A percentile compares a stretch with the other conserved stretches of the same genome.
phyloP scores from a whole-genome alignment of 2,329 filamentous ascomycete species.

The Fusarium graminum region DNA sequence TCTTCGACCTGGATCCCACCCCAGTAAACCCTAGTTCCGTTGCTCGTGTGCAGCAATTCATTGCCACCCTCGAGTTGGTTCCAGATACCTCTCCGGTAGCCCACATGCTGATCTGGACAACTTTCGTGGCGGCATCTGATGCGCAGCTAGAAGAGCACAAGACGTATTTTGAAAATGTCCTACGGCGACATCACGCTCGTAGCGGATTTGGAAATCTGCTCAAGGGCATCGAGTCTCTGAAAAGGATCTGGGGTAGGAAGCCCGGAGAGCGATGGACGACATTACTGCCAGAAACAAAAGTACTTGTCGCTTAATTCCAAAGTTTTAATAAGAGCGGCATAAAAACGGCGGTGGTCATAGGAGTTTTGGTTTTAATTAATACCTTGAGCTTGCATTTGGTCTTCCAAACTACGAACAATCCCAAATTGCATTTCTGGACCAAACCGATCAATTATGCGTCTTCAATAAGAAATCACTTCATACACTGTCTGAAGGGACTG shows the following conservation, averaged over 20 bases:
- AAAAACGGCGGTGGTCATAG: background rate
- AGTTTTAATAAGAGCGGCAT: accelerated
- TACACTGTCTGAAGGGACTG: no score
- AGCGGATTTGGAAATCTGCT: constrained; percentile 47
- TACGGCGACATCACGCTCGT: constrained; percentile 36
- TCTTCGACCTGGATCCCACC: constrained; percentile 16
- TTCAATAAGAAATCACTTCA: no score
- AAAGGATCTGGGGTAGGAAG: constrained; percentile 43
- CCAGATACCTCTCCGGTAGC: constrained; percentile 39
- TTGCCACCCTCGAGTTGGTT: constrained; percentile 40
- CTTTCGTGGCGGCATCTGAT: constrained; percentile 47
- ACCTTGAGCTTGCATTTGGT: constrained; percentile 11
- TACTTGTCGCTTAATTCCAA: constrained; percentile 48
- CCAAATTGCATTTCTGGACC: no score
- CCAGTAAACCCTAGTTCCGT: constrained; percentile 24
- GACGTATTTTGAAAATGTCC: constrained; percentile 37
- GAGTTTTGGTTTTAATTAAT: constrained; percentile 11
- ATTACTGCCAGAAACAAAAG: constrained; percentile 41
- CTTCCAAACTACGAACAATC: no score
- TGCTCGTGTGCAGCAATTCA: constrained; percentile 45
- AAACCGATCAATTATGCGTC: no score
- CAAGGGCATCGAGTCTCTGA: constrained; percentile 42
- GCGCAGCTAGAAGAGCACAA: constrained; percentile 47
- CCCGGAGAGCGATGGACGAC: constrained; percentile 46
- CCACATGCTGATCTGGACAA: constrained; percentile 49